Base-by-base conservation (phyloP, 1,284 basidiomycete genomes). In the Ceraceosorus guamensis region DNA sequence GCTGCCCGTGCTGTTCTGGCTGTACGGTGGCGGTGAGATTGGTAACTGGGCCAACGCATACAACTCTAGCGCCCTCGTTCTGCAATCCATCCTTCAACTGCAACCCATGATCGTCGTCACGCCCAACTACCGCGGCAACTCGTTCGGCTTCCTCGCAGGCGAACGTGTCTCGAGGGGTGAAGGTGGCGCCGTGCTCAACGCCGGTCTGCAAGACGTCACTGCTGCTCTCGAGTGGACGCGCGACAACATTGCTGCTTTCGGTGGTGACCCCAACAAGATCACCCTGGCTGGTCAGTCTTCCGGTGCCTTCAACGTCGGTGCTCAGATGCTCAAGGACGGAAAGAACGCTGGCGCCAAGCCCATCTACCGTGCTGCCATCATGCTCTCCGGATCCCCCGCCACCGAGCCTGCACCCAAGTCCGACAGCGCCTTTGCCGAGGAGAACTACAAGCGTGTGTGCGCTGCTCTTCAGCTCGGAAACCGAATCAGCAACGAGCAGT, bases 1-100 rank as follows among this genome's bases (percentile, higher is more conserved):
- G 5, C 47, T 84, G 14, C 84, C 84, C 0, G 84, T 86, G 2
- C 74, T 87, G 32, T 81, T 84, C 4, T 86, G 84, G 66, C 83
- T 85, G 37, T 50, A 37, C 11, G 30, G n/a, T 41, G 39, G 47
- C 4, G 10, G 34, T 14, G 45, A n/a, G 11, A 13, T 46, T 30
- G 45, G 11, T 10, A 30, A 30, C 45, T 8, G 14, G 6, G 45
- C 45, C 45, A 46, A 46, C 14, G 6, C 14, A 1, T 46, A 13
- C 11, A 13, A 46, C 45, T 46, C 45, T n/a, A 46, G 8, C 45
- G 45, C 45, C 11, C 45, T 46, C 45, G 45, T 46, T 2, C 14
- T 46, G 45, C 45, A 46, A 8, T 7, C 7, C 18, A 13, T 46
- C 18, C 45, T 46, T 7, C 45, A 46, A n/a, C 8, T 10, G 7